Evolutionary conservation across 495 filamentous ascomycete species (phyloP), one percentile per base, ranked within the genome.

Genomic region (Aspergillus kassunensis): DNA sequence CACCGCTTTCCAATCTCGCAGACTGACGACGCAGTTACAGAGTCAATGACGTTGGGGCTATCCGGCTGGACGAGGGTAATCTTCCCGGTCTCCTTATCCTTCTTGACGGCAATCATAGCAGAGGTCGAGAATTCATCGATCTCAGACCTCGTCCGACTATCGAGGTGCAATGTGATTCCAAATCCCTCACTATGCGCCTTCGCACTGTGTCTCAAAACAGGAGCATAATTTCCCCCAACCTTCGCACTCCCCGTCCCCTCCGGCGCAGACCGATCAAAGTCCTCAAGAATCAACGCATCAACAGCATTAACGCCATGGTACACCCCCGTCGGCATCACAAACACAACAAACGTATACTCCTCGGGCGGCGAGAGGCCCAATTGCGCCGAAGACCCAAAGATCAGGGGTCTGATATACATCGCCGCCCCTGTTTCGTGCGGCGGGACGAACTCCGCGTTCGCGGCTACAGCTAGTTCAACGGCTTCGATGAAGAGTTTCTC

Each of bases 61-160:
- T 91, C 84, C 5, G 91, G 89, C 44, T 89, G 83, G 4, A 92
- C 83, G 0, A 96, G 65, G 13, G 81, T 91, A 13, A 86, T 74
- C n/a, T 75, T 51, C 2, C 77, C 71, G 0, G 79, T 77, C 1
- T 81, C 71, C 0, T 54, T 56, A 35, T 68, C 71, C 34, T 81
- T 78, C 55, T 79, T 72, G 6, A 86, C 85, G 0, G 88, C 91
- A 47, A 95, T 82, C 54, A 96, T 95, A 1, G 87, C 91, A 29
- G 81, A 86, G 0, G 91, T 96, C 43, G 85, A 90, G 55, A 96
- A 96, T 72, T 96, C 91, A 56, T 96, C 91, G 36, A 96, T 78
- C 67, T 87, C 87, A 19, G 78, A 84, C 51, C 89, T 78, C 11
- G 80, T 86, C 66, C 81, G 80, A 60, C 88, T 91, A 61, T 96